phyloP scores from a whole-genome alignment of 306 rosid genomes.

The Neltuma alba region DNA sequence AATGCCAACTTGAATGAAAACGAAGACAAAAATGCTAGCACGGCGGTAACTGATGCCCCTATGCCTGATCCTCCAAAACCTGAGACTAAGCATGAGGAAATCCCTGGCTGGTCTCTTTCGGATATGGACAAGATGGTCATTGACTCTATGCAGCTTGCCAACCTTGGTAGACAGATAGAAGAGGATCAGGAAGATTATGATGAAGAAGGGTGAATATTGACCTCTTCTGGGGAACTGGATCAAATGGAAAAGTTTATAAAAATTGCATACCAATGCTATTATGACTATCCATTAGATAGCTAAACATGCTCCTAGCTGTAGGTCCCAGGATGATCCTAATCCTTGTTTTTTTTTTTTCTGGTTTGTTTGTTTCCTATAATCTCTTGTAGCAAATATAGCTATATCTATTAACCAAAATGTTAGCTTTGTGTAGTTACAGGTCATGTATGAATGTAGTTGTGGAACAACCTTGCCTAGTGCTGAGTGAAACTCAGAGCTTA shows the following conservation, averaged over 20 bases:
- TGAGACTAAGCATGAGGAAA: slow-evolving; percentile 70
- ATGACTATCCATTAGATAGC: not conserved
- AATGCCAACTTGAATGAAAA: slow-evolving; percentile 49
- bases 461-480: not conserved
- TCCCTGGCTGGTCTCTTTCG: slow-evolving; percentile 84
- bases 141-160: slow-evolving; percentile 81
- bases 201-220: slow-evolving; percentile 66
- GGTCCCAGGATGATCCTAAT: not conserved
- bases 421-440: not conserved
- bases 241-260: slow-evolving; percentile 31
- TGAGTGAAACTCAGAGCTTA: not conserved
- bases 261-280: not conserved
- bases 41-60: slow-evolving; percentile 27
- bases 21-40: slow-evolving; percentile 50
- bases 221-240: slow-evolving; percentile 28
- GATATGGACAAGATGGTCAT: slow-evolving; percentile 93
- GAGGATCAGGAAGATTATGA: slow-evolving; percentile 98
- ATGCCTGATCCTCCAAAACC: slow-evolving; percentile 48
- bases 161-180: slow-evolving; percentile 61
- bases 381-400: not conserved
- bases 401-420: not conserved
- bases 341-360: not conserved
- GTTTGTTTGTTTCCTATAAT: not conserved
- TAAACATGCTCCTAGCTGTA: not conserved
- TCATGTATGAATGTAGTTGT: not conserved